Base-by-base conservation (phyloP, 768 basidiomycete species). In the Omphalotus guepiniiformis region DNA sequence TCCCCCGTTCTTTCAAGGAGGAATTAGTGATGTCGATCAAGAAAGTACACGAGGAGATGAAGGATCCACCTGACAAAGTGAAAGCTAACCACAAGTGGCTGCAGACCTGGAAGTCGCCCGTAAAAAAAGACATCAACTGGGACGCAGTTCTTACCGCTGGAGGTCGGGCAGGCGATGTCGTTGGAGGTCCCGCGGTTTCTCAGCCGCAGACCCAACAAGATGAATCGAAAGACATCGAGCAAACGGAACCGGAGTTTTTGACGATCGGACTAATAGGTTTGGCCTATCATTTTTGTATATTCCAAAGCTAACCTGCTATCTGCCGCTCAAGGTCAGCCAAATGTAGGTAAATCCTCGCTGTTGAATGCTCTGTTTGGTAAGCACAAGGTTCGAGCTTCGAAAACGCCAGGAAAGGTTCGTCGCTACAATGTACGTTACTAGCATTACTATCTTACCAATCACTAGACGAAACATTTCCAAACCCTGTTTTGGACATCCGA, bases 311-410 rank as follows among this genome's bases (percentile, higher is more conserved):
- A 22, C 29, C 45, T 30, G 34, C 37, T 43, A 12, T 47, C 34
- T 18, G 5, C 1, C 6, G 18, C 38, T 19, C 57, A 59, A 85
- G 91, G 93, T 28, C 92, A 95, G 59, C 94, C 94, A 12, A 98
- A 97, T 61, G 93, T 95, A 32, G 95, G 95, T 8, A 98, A 98
- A 63, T 93, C 90, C 1, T 92, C 89, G 0, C 68, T 96, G 4
- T 66, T 98, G 43, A 98, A 98, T 60, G 93, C 94, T 4, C 70
- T 98, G 16, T 90, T 98, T 58, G 93, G 89, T 23, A 66, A 70
- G 18, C 76, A 72, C 39, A 84, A 79, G 62, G 93, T 96, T 3
- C 77, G 81, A 51, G 88, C 91, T 11, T 92, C 88, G 1, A 81
- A 82, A 49, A 93, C 88, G 0, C 90, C 92, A 1, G 92, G 92